These are phyloP conservation scores for Suhomyces taliae DNA, from an alignment of 1,139 yeast genomes.

Conservation along the genomic window DNA sequence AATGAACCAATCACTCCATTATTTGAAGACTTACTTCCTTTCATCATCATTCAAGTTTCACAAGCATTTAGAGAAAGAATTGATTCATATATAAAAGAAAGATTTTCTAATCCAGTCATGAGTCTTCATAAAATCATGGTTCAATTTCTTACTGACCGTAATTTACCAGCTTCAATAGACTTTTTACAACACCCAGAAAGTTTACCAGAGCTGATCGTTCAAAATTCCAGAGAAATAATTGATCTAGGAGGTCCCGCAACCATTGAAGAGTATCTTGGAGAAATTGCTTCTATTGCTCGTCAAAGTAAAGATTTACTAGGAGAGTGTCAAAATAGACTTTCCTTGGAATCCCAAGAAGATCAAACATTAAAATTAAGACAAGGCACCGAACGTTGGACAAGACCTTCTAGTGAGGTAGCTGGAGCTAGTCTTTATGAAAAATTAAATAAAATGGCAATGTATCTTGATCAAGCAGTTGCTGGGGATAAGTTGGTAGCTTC, in stretches of 20 bases:
- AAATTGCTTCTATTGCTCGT: conserved; percentile 43
- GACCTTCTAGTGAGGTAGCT: conserved; percentile 41
- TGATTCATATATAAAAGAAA: conserved; percentile 52
- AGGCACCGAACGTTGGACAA: conserved; percentile 52
- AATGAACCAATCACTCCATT: conserved; percentile 29
- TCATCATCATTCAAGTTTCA: conserved; percentile 62
- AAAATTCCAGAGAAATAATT: conserved; percentile 56
- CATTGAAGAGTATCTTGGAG: conserved; percentile 45
- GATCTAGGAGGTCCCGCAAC: conserved; percentile 52
- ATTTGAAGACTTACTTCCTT: conserved; percentile 65
- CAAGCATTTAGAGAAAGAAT: conserved; percentile 70
- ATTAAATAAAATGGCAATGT: conserved; percentile 45
- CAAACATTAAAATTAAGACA: conserved; percentile 38
- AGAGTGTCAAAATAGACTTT: conserved; percentile 49
- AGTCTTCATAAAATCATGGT: conserved; percentile 50
- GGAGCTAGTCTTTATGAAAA: conserved; percentile 37
- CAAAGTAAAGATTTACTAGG: conserved; percentile 39
- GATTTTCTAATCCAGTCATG: conserved; percentile 53
- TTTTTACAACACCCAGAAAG: conserved; percentile 62
- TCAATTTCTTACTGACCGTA: conserved; percentile 42
- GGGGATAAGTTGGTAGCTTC: conserved; percentile 58
- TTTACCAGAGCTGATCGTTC: conserved; percentile 56
- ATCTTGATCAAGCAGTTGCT: conserved; percentile 55
- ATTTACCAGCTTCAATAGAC: conserved; percentile 65
- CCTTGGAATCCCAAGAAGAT: conserved; percentile 59